Evolutionary conservation across 2,329 filamentous ascomycete genomes (phyloP).

Genomic region (Diaporthe australafricana): DNA sequence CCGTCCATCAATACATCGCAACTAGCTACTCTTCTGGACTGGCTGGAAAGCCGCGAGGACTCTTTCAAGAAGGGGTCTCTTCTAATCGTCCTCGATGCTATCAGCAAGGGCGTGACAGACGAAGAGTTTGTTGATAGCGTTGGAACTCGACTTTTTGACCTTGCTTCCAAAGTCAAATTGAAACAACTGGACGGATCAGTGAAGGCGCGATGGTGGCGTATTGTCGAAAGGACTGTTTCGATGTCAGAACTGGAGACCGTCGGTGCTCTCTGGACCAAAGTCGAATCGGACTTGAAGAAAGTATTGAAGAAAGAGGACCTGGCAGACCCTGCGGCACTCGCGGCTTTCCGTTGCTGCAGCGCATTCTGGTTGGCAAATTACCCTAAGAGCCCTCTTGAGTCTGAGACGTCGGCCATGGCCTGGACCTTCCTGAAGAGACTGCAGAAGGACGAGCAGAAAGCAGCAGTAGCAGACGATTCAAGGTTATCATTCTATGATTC

Average conservation of each 20-base stretch:
- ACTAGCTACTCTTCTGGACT: constrained; percentile 55
- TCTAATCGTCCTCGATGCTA: constrained; percentile 56
- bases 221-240: constrained; percentile 44
- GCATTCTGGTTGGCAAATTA: constrained; percentile 46
- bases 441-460: constrained; percentile 33
- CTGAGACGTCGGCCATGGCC: constrained; percentile 42
- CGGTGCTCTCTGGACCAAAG: constrained; percentile 43
- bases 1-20: constrained; percentile 58
- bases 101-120: constrained; percentile 55
- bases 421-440: constrained; percentile 44
- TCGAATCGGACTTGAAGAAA: constrained; percentile 40
- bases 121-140: constrained; percentile 57
- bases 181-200: constrained; percentile 24
- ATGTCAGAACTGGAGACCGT: constrained; percentile 43
- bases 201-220: constrained; percentile 39
- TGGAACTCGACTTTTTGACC: constrained; percentile 52
- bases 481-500: constrained; percentile 26
- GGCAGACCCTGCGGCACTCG: constrained; percentile 40
- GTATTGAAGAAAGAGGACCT: constrained; percentile 40
- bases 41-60: constrained; percentile 50
- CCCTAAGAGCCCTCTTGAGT: constrained; percentile 41
- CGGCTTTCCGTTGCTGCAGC: constrained; percentile 47
- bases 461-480: constrained; percentile 12
- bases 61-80: constrained; percentile 46
- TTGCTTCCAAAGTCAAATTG: constrained; percentile 41